phyloP scores from a whole-genome alignment of 331 rosid genomes.

The Ulmus americana region DNA sequence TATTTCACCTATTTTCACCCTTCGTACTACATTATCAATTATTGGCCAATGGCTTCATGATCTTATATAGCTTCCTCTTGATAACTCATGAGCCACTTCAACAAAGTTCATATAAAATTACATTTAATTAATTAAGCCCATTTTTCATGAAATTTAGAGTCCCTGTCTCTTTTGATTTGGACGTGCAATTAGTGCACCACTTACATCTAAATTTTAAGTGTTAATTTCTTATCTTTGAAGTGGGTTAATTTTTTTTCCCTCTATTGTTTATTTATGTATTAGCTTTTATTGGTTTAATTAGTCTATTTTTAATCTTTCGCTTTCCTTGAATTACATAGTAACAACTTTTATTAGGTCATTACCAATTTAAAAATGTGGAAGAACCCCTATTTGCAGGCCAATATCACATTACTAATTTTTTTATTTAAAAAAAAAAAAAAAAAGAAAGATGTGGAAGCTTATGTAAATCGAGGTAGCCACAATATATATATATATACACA shows the following conservation, averaged over 20 bases:
- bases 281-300: conserved; percentile 5
- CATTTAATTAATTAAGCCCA: neutral
- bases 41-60: neutral
- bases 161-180: conserved; percentile 12
- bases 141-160: neutral
- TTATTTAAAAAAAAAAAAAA: neutral
- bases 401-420: conserved; percentile 11
- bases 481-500: conserved; percentile 14
- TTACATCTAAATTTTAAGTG: neutral
- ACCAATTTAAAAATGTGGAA: conserved; percentile 12
- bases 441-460: conserved; percentile 24
- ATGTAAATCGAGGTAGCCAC: conserved; percentile 38
- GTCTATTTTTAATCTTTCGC: conserved; percentile 17
- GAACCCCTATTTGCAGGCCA: conserved; percentile 27
- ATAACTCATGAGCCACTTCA: conserved; percentile 2
- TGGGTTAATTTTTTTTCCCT: neutral
- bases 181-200: conserved; percentile 20
- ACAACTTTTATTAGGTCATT: conserved; percentile 16
- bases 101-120: neutral
- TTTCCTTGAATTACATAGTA: conserved; percentile 19
- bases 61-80: neutral
- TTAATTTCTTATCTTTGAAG: conserved; percentile 10
- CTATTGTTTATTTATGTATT: conserved; percentile 2
- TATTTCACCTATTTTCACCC: neutral
- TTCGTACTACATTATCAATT: neutral